These are phyloP conservation scores for Epichloe glyceriae DNA, from an alignment of 2,329 filamentous ascomycete genomes.

Conservation along the genomic window DNA sequence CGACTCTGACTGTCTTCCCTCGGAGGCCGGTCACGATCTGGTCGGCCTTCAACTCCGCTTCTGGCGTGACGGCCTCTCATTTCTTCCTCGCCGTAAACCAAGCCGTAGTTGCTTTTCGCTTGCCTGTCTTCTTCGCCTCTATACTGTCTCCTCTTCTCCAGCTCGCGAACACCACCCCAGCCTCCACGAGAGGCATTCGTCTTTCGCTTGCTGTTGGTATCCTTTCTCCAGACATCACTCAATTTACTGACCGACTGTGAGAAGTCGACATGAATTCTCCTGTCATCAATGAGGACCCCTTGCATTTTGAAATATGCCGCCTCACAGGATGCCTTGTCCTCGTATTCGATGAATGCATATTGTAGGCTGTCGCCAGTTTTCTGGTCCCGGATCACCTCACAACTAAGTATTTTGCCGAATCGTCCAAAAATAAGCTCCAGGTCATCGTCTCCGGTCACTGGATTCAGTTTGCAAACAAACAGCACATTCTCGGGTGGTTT, in stretches of 20 bases:
- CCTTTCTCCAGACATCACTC: conserved; percentile 77
- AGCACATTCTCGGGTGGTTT: conserved; percentile 94
- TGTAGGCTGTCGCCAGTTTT: conserved; percentile 91
- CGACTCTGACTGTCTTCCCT: not conserved
- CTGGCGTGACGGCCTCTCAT: conserved; percentile 39
- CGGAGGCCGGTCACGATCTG: conserved; percentile 10
- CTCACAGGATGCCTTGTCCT: conserved; percentile 85
- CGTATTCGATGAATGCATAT: conserved; percentile 96
- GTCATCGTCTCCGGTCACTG: conserved; percentile 89
- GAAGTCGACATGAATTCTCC: conserved; percentile 96
- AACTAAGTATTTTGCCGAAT: conserved; percentile 88
- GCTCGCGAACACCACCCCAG: conserved; percentile 76
- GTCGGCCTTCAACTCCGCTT: conserved; percentile 18
- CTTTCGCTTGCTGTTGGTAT: conserved; percentile 68
- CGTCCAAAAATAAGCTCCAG: conserved; percentile 92
- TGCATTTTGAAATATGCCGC: conserved; percentile 99
- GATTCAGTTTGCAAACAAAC: conserved; percentile 97
- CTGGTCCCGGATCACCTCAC: conserved; percentile 89
- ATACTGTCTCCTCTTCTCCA: conserved; percentile 89
- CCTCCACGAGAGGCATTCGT: conserved; percentile 50
- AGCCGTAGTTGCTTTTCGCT: conserved; percentile 47
- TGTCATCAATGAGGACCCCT: conserved; percentile 88
- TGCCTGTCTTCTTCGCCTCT: conserved; percentile 46
- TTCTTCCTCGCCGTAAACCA: conserved; percentile 70
- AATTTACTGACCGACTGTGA: conserved; percentile 86